Conservation (phyloP, 2,329 filamentous ascomycete genomes). For the Remersonia thermophila region DNA sequence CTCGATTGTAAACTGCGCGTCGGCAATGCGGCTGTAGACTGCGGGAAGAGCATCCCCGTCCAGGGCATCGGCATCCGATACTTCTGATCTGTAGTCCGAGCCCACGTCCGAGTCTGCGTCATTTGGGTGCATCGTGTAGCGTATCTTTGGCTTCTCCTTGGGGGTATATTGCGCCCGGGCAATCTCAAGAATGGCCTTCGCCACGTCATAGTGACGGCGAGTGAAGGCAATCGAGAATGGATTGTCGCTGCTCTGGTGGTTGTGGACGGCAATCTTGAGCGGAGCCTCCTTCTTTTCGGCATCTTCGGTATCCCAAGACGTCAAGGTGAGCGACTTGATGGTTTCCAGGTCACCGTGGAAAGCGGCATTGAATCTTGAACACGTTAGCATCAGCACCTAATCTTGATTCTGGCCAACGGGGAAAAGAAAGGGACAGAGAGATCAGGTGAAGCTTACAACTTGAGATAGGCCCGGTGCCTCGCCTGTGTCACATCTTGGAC, state of each 20-base stretch:
- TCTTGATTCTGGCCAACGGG: too few species aligned
- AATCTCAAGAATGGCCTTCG: conserved; percentile 58
- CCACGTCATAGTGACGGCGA: conserved; percentile 51
- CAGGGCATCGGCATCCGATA: conserved; percentile 14
- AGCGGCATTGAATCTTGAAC: conserved; percentile 53
- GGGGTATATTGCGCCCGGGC: conserved; percentile 54
- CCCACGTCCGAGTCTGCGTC: neutral
- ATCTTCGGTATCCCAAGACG: conserved; percentile 43
- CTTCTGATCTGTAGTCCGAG: conserved; percentile 26
- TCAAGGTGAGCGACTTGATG: conserved; percentile 52
- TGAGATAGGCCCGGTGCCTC: conserved; percentile 46
- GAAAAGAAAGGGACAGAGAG: neutral
- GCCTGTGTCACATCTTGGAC: conserved; percentile 44
- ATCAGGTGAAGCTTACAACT: conserved; percentile 38
- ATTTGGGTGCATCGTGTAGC: conserved; percentile 32
- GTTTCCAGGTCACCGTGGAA: conserved; percentile 57
- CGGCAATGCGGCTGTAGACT: conserved; percentile 44
- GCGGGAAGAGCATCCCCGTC: too few species aligned
- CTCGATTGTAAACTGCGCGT: conserved; percentile 62
- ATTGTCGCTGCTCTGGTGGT: conserved; percentile 32
- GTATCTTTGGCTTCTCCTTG: conserved; percentile 36
- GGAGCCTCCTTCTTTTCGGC: conserved; percentile 41
- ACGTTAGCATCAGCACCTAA: conserved; percentile 14
- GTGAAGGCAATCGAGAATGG: conserved; percentile 59
- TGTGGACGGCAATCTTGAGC: conserved; percentile 49